phyloP scores from a whole-genome alignment of 495 filamentous ascomycete species.

The Lophiostoma macrostomum region DNA sequence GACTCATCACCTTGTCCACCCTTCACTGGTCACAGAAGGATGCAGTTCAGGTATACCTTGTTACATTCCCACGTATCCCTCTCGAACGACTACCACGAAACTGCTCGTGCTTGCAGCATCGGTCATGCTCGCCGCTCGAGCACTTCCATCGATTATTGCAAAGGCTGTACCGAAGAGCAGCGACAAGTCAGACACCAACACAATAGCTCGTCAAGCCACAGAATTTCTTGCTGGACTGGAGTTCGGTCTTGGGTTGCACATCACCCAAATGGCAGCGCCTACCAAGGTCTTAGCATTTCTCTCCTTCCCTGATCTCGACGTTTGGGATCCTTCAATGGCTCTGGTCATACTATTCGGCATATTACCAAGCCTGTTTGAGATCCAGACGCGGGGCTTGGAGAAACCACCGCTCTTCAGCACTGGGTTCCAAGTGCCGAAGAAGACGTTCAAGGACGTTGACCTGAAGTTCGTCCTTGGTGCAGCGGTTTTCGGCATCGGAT shows the following conservation, averaged over 20 bases:
- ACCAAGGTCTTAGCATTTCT: slow-evolving; percentile 56
- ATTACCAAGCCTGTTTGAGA: slow-evolving; percentile 44
- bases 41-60: slow-evolving; percentile 46
- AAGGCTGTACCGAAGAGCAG: background rate
- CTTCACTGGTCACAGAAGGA: slow-evolving; percentile 25
- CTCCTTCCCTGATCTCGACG: slow-evolving; percentile 45
- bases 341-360: slow-evolving; percentile 53
- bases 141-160: slow-evolving; percentile 31
- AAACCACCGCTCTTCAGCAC: slow-evolving; percentile 45
- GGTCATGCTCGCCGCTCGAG: slow-evolving; percentile 40
- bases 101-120: slow-evolving; percentile 39
- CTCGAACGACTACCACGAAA: slow-evolving; percentile 35
- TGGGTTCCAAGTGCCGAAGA: slow-evolving; percentile 48
- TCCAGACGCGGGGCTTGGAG: slow-evolving; percentile 23
- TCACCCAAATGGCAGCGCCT: slow-evolving; percentile 55
- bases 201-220: slow-evolving; percentile 31
- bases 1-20: slow-evolving; percentile 49
- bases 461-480: slow-evolving; percentile 54
- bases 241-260: slow-evolving; percentile 54
- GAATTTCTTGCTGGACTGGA: slow-evolving; percentile 48
- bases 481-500: slow-evolving; percentile 53
- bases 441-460: slow-evolving; percentile 51
- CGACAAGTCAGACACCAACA: slow-evolving; percentile 33
- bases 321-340: slow-evolving; percentile 54
- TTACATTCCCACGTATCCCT: slow-evolving; percentile 50